Percentiles rank a stretch among this genome's conserved stretches.
Conservation (phyloP, 306 rosid genomes). For the Inga oerstediana region DNA sequence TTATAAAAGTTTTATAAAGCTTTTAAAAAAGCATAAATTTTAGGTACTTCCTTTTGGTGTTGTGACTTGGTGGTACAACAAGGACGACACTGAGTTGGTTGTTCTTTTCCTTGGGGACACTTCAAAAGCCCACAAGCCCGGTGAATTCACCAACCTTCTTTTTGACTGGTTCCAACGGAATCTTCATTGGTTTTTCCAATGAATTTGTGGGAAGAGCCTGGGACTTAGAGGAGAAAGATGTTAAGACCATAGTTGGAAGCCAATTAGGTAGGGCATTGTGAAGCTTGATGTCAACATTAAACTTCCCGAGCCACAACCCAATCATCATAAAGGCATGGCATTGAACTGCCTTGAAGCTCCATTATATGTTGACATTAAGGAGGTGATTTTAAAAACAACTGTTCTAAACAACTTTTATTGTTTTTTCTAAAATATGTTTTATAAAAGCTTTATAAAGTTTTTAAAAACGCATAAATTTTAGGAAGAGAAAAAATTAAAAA, state of each 20-base stretch:
- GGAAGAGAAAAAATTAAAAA: no score
- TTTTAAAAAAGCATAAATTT: no score
- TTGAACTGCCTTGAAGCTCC: background rate
- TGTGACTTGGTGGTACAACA: slow-evolving; percentile 6
- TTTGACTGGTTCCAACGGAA: background rate
- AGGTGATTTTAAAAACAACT: no score
- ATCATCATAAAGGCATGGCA: background rate
- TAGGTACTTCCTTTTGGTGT: no score
- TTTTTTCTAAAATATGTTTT: no score
- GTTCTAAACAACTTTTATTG: no score
- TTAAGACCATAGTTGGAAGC: background rate
- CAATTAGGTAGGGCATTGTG: background rate
- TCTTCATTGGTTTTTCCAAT: background rate
- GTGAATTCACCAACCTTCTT: background rate
- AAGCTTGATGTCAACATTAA: background rate
- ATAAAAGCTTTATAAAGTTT: no score
- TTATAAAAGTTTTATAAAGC: no score
- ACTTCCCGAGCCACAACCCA: background rate
- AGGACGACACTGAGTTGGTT: background rate
- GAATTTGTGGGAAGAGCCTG: background rate
- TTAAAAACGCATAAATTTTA: no score
- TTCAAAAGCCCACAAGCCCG: background rate
- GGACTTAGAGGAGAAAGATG: background rate
- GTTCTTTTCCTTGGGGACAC: background rate
- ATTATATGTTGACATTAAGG: background rate